Conservation (phyloP, 768 basidiomycete genomes). For the Cyclocybe cylindracea region DNA sequence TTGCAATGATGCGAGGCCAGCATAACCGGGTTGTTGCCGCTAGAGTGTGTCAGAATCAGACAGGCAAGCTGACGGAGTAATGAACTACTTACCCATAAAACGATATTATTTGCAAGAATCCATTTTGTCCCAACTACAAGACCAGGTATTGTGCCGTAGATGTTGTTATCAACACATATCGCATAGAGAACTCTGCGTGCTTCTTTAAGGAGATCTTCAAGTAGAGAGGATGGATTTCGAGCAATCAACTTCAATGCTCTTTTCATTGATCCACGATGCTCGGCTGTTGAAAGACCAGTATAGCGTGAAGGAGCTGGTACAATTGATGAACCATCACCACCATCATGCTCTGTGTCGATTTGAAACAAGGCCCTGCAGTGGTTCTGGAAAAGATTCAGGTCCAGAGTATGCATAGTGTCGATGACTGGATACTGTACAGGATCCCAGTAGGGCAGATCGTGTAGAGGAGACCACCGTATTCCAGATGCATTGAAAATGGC, state of each 20-base stretch:
- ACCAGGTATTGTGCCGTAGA: constrained; percentile 6
- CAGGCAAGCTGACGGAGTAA: background rate
- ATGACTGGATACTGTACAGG: constrained; percentile 9
- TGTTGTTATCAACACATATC: constrained; percentile 22
- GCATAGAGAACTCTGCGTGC: constrained; percentile 20
- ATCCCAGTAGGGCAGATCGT: constrained; percentile 16
- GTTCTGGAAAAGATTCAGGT: constrained; percentile 15
- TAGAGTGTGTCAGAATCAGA: too few species aligned
- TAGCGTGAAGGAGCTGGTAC: background rate
- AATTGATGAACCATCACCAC: constrained; percentile 17
- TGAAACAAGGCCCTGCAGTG: constrained; percentile 18
- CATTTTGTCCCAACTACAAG: constrained; percentile 23
- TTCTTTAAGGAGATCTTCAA: constrained; percentile 13
- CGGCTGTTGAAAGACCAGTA: background rate
- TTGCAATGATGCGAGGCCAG: too few species aligned
- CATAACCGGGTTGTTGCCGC: too few species aligned
- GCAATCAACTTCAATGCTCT: constrained; percentile 12
- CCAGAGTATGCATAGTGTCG: constrained; percentile 16
- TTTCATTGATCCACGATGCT: background rate
- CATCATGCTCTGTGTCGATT: constrained; percentile 15
- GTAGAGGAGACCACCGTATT: constrained; percentile 30
- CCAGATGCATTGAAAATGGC: constrained; percentile 20
- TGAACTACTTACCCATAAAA: constrained; percentile 21
- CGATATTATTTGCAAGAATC: constrained; percentile 22
- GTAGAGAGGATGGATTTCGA: constrained; percentile 1